Evolutionary conservation across 805 yeast genomes (phyloP), one percentile per base, ranked within the genome.

Genomic region (Nakazawaea anatomiae): DNA sequence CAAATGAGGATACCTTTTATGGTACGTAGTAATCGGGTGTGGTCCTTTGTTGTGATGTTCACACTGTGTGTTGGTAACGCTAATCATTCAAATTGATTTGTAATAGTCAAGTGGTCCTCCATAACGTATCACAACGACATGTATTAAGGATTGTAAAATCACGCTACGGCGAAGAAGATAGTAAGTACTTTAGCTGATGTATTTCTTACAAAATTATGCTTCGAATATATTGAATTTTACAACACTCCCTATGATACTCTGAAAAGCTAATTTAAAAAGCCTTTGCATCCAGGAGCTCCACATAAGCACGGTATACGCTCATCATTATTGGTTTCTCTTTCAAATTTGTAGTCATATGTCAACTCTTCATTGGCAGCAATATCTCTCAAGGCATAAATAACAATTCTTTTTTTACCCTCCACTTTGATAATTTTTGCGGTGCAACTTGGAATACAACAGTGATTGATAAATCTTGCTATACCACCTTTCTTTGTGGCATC

Each of bases 401-500:
- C 98, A 71, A 94, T 92, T 65, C 98, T 77, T 68, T 89, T 89
- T 60, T 80, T 85, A 4, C 97, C 97, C 53, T 90, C 97, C 39
- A 90, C 97, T 65, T 89, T 89, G 60, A 91, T 91, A 61, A 94
- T 90, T 63, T 91, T 92, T 1, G 99, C 98, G 0, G 96, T 90
- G 69, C 99, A 94, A 58, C 96, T 90, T 1, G 99, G 99, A 48
- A 86, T 87, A 70, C 99, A 94, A 65, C 97, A 90, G 66, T 94
- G 99, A 60, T 94, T 94, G 65, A 94, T 94, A 62, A 94, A 94
- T 54, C 99, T 75, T 0, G 99, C 98, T 60, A 91, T 91, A 4
- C 98, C 97, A 30, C 99, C 99, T 56, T 85, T 87, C 63, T 91
- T 92, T 0, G 98, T 92, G 6, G 99, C 99, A 70, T 94, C 99